phyloP scores from a whole-genome alignment of 2,329 filamentous ascomycete species.

The Calonectria hawksworthii region DNA sequence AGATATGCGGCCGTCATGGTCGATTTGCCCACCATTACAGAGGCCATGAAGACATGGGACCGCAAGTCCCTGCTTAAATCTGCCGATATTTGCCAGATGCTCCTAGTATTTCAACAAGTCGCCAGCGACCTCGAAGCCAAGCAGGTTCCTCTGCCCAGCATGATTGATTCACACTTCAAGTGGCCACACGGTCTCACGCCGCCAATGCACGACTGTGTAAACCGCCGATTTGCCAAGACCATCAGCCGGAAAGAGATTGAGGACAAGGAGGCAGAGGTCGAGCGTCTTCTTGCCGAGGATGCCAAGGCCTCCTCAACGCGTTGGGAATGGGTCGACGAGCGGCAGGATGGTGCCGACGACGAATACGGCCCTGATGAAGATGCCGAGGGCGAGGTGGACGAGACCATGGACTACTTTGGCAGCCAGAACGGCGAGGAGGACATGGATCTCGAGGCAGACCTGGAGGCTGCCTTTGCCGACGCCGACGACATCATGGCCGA shows the following conservation, averaged over 20 bases:
- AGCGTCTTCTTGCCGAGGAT: conserved; percentile 80
- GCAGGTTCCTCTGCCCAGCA: conserved; percentile 76
- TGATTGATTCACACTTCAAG: conserved; percentile 77
- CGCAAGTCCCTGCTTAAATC: conserved; percentile 90
- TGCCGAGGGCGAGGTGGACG: conserved; percentile 62
- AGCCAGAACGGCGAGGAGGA: conserved; percentile 52
- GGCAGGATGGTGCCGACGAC: conserved; percentile 53
- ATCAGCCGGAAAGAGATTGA: conserved; percentile 87
- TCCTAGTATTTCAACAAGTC: conserved; percentile 81
- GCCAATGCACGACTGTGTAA: conserved; percentile 87
- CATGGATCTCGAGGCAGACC: conserved; percentile 68
- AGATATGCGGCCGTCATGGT: conserved; percentile 85
- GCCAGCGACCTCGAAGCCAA: conserved; percentile 75
- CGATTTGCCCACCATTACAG: conserved; percentile 88
- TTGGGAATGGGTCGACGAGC: conserved; percentile 76
- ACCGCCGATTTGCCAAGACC: conserved; percentile 86
- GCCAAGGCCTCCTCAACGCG: conserved; percentile 70
- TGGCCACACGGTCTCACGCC: conserved; percentile 91
- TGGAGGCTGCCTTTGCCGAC: conserved; percentile 67
- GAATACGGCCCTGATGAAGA: conserved; percentile 66
- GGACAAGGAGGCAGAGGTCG: conserved; percentile 85
- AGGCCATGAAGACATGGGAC: conserved; percentile 95
- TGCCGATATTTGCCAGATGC: conserved; percentile 90
- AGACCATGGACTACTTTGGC: conserved; percentile 57
- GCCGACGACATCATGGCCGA: conserved; percentile 55